These are phyloP conservation scores for Lanmaoa pseudosensibilis DNA, from an alignment of 768 basidiomycete genomes.

Conservation along the genomic window DNA sequence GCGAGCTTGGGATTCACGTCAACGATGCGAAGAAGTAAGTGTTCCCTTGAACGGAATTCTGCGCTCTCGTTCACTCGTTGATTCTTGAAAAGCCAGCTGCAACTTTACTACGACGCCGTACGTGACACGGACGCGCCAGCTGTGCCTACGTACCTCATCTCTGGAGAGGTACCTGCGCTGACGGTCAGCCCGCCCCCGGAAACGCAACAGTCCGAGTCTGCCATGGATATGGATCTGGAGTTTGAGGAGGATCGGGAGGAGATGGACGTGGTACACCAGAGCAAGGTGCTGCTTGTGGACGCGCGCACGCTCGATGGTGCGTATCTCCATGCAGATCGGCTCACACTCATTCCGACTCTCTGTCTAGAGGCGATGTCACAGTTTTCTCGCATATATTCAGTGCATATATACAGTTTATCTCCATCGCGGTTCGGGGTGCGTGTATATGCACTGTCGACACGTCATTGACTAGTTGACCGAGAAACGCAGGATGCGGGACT, in stretches of 20 bases:
- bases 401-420: constrained; percentile 72
- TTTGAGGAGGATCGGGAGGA: constrained; percentile 41
- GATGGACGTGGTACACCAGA: constrained; percentile 45
- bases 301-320: constrained; percentile 66
- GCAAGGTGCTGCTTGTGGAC: constrained; percentile 56
- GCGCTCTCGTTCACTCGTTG: background rate
- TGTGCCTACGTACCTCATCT: constrained; percentile 70
- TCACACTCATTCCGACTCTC: background rate
- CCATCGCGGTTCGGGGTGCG: constrained; percentile 56
- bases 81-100: constrained; percentile 53
- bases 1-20: constrained; percentile 69
- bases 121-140: constrained; percentile 30
- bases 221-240: constrained; percentile 38
- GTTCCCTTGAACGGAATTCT: background rate
- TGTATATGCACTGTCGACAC: background rate
- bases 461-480: background rate
- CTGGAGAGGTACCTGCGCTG: constrained; percentile 47
- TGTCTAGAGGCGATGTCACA: constrained; percentile 50
- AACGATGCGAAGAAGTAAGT: constrained; percentile 74
- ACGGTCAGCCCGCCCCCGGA: background rate
- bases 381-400: constrained; percentile 51
- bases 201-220: constrained; percentile 8
- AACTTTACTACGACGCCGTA: constrained; percentile 51
- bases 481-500: constrained; percentile 44
- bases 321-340: constrained; percentile 12